Base-by-base conservation (phyloP, 177 flowering plant genomes). In the Telopea speciosissima region DNA sequence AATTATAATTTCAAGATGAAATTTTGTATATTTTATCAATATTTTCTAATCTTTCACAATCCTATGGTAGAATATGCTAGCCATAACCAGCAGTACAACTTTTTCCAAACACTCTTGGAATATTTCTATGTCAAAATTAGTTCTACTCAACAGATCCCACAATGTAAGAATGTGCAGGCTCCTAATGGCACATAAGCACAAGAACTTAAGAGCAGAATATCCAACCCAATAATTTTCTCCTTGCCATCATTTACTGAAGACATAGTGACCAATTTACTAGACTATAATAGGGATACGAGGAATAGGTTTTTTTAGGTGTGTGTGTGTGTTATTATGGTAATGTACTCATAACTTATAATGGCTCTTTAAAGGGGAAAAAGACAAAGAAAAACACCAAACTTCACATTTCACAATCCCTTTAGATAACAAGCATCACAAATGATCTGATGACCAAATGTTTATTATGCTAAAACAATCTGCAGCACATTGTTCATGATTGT, bases 1-100 rank as follows among this genome's bases (percentile, higher is more conserved):
- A 75, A 70, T 71, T 68, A 73, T 67, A n/a, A 70, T 62, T 72
- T 40, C 21, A 70, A 66, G 25, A 44, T 52, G 62, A 22, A 71
- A 70, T 21, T 60, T 49, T 21, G 21, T 16, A 49, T n/a, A n/a
- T n/a, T 49, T 49, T 16, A 21, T 10, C 21, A 28, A 45, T 62
- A 45, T 70, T 26, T 60, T 24, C 24, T 8, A 62, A 24, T 58
- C 17, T 49, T 13, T 42, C 24, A 31, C 28, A 62, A 14, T 22
- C 6, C 8, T 2, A 36, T 49, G 19, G 54, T 16, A 12, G 17
- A 13, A 49, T 49, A 49, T 49, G 14, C 0, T 49, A 16, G 54
- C 25, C 26, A 40, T 17, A 61, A 36, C 14, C 33, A 62, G 25
- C 0, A 7, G n/a, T 3, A 44, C 28, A n/a, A 54, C 31, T 1